phyloP scores from a whole-genome alignment of 441 rosid genomes.

The Eruca vesicaria region DNA sequence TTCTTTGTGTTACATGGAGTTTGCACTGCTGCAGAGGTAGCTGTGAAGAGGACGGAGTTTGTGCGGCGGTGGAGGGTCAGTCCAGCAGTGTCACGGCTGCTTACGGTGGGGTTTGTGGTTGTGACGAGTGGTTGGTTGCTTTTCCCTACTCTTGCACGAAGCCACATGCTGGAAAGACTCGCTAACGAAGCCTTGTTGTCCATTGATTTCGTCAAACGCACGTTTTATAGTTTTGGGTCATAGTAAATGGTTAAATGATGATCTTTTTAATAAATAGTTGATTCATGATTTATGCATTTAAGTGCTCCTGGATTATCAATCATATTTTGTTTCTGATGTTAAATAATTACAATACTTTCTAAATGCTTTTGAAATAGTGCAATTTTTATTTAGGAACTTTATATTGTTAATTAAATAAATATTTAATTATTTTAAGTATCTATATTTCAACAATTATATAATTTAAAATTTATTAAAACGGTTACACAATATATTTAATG shows the following conservation, averaged over 20 bases:
- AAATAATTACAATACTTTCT: too few relatives aligned
- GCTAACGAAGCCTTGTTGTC: background rate
- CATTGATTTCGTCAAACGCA: background rate
- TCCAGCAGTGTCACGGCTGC: slow-evolving; percentile 24
- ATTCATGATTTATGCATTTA: background rate
- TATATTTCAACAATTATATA: too few relatives aligned
- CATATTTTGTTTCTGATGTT: too few relatives aligned
- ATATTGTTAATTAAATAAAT: too few relatives aligned
- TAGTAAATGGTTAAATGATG: background rate
- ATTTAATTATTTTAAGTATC: too few relatives aligned
- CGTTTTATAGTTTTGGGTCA: background rate
- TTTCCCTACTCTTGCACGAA: slow-evolving; percentile 32
- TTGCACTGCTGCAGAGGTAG: slow-evolving; percentile 36
- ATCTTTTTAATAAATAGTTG: too few relatives aligned
- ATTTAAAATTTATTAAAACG: too few relatives aligned
- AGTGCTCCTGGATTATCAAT: background rate
- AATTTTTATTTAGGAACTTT: too few relatives aligned
- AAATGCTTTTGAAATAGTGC: too few relatives aligned
- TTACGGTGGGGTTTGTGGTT: slow-evolving; percentile 40
- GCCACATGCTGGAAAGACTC: background rate
- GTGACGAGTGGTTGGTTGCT: too few relatives aligned
- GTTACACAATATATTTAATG: too few relatives aligned
- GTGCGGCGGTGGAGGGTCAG: slow-evolving; percentile 23
- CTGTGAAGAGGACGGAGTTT: slow-evolving; percentile 23
- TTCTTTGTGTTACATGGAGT: slow-evolving; percentile 42